Base-by-base conservation (phyloP, 306 rosid genomes). In the Morella rubra region DNA sequence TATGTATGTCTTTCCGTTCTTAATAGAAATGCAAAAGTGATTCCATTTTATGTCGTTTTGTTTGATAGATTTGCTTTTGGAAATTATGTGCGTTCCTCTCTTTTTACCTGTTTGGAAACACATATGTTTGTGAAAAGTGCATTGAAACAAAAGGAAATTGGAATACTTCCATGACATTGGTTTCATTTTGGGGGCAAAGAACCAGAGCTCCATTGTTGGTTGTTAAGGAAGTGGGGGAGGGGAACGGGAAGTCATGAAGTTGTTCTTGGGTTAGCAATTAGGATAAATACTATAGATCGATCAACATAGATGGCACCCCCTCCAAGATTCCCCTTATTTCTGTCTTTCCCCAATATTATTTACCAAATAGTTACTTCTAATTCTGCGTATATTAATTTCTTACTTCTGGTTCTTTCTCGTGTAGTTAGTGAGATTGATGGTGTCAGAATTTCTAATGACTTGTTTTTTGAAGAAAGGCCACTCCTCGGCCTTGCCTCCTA, bases 61-160 rank as follows among this genome's bases (percentile, higher is more conserved):
- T 8, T 66, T 64, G 22, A 40, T 40, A 64, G 69, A 37, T 59
- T 59, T 18, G 27, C 70, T 40, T 42, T 16, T n/a, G 49, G 47
- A 65, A 65, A 40, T 42, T 15, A 20, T 4, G 9, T 65, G 14
- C 8, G 12, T 66, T 42, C 50, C 51, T 16, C 71, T 42, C 42
- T 9, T 66, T 66, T 44, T 60, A 13, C 32, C 24, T 55, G 11
- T 55, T 55, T 6, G 10, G 27, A 19, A 22, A 55, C 2, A 4
- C 10, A 19, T 55, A 1, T n/a, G 8, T 55, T 4, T 19, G 8
- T 5, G 16, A n/a, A 10, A 16, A 40, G 11, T 14, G 49, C 49
- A 16, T 64, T 64, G n/a, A 62, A 37, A 62, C 18, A 62, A 62
- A 40, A 32, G 66, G 66, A 61, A 61, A 32, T 24, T 60, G 44